These are phyloP conservation scores for Colletotrichum orchidophilum DNA, from an alignment of 2,329 filamentous ascomycete species.

Conservation along the genomic window DNA sequence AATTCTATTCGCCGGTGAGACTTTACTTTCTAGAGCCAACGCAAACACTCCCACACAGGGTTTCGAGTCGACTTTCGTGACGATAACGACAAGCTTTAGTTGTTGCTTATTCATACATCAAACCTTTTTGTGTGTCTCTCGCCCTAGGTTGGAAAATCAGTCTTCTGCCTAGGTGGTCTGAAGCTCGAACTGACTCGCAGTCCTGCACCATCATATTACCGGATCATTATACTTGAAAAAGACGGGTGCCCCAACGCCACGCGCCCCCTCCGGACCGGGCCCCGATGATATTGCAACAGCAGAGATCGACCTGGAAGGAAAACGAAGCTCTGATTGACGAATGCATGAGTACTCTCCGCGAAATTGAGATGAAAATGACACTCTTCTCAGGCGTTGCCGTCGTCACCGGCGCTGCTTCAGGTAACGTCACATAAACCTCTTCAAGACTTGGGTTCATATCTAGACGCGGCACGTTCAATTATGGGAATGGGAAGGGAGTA, in stretches of 20 bases:
- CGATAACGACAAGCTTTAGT: not conserved
- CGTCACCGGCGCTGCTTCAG: conserved; percentile 44
- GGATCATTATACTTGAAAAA: not conserved
- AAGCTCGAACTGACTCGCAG: not conserved
- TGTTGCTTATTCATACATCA: not conserved
- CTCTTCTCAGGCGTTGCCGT: conserved; percentile 44
- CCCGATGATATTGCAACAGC: not conserved
- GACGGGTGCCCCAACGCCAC: not conserved
- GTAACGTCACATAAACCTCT: conserved; percentile 32
- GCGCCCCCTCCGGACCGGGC: not conserved
- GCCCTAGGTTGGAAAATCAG: not conserved
- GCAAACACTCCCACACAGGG: no score
- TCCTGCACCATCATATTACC: no score
- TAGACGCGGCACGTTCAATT: not conserved
- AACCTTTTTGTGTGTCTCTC: not conserved
- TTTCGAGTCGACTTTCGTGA: not conserved
- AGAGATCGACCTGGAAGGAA: not conserved
- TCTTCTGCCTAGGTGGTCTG: not conserved
- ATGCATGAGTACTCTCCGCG: not conserved
- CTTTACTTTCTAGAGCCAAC: no score
- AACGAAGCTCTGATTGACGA: conserved; percentile 11
- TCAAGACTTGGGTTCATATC: no score
- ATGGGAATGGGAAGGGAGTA: no score
- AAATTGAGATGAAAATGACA: conserved; percentile 31
- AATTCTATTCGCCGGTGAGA: not conserved